Evolutionary conservation across 345 rosid genomes (phyloP), one percentile per base, ranked within the genome.

Genomic region (Aegle marmelos): DNA sequence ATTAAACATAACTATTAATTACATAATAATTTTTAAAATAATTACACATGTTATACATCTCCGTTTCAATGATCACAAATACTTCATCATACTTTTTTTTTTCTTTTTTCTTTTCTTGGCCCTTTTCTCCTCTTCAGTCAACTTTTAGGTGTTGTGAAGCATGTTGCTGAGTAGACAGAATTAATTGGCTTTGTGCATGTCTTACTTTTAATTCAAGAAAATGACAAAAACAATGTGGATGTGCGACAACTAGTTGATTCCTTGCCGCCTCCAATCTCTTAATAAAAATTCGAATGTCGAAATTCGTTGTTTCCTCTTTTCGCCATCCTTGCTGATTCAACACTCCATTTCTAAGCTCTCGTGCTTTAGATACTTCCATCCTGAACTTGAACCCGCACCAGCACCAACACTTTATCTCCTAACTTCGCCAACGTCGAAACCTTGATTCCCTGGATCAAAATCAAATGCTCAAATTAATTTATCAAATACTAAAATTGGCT

Each of bases 211-310:
- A 60, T 76, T 67, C 34, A 70, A 74, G 84, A 81, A 80, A 81
- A 79, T 66, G 86, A 76, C 80, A 83, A 70, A 67, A 76, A 73
- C 41, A 6, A 73, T 37, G 78, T 78, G 73, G 65, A 36, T 48
- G 76, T 73, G 17, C 68, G 67, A 62, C 85, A 78, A 53, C 80
- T 75, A 59, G 70, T 54, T 28, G 82, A 79, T 82, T 80, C 86
- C 70, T 70, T 79, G 33, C 83, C 61, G 76, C 71, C 59, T 54
- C 6, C 45, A 21, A 48, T 73, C 66, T 25, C 19, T 57, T 5
- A 37, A 6, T 73, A 25, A 63, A 28, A 27, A 45, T 21, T 31
- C 13, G 16, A n/a, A 30, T 41, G 31, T 22, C 22, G 70, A 64
- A 63, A 75, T 75, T 67, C 65, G 25, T 53, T 24, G 65, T 25